These are phyloP conservation scores for Chromosphaera perkinsii DNA, from an alignment of 208 protist genomes.

Conservation along the genomic window DNA sequence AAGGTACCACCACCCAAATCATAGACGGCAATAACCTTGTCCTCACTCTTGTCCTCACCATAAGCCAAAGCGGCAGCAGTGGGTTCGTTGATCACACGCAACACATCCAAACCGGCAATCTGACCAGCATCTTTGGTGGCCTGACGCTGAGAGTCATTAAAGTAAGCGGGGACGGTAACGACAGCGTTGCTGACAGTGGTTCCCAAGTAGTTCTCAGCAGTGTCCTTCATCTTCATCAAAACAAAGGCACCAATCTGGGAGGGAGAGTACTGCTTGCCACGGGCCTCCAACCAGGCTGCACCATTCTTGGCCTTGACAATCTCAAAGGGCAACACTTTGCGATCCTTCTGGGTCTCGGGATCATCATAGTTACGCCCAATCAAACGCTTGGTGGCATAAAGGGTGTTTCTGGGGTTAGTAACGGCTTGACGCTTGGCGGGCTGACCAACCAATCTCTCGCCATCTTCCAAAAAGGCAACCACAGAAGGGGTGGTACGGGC, in stretches of 20 bases:
- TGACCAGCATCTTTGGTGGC: constrained; percentile 72
- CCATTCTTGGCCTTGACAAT: constrained; percentile 82
- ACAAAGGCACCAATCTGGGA: constrained; percentile 70
- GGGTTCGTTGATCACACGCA: constrained; percentile 69
- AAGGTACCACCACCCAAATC: constrained; percentile 94
- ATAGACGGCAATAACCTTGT: constrained; percentile 73
- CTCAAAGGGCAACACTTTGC: constrained; percentile 81
- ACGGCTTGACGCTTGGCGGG: constrained; percentile 74
- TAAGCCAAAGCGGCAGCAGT: constrained; percentile 70
- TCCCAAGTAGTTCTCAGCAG: constrained; percentile 50
- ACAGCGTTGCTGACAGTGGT: constrained; percentile 60
- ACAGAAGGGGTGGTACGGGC: constrained; percentile 79
- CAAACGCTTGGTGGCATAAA: constrained; percentile 85
- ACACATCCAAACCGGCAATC: constrained; percentile 68
- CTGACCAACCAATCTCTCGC: constrained; percentile 71
- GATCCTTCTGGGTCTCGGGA: constrained; percentile 57
- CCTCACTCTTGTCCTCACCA: constrained; percentile 50
- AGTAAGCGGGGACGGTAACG: constrained; percentile 75
- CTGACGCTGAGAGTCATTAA: constrained; percentile 82
- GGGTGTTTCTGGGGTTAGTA: constrained; percentile 79
- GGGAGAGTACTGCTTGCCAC: constrained; percentile 63
- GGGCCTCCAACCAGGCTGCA: constrained; percentile 84
- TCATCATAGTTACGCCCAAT: constrained; percentile 70
- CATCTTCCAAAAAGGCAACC: constrained; percentile 86
- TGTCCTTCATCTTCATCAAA: constrained; percentile 80